Conservation (phyloP, 192 early-diverging fungal genomes). For the Coemansia sp. region DNA sequence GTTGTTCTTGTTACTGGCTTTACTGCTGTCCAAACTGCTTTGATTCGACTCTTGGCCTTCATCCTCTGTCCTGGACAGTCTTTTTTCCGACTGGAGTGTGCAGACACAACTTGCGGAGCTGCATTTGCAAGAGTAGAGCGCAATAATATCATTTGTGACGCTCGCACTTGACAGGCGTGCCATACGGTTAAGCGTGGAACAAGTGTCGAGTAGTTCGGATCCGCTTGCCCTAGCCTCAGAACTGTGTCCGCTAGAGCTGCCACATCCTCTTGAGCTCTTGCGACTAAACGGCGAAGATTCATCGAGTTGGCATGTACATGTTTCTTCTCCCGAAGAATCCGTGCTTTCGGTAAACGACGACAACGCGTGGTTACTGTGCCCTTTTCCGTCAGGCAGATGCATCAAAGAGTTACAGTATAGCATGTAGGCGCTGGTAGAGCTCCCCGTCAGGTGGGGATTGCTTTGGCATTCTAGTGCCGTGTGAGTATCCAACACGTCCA, state of each 20-base stretch:
- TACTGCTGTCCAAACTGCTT: background rate
- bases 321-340: background rate
- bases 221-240: background rate
- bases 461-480: background rate
- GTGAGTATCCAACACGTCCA: background rate
- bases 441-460: slow-evolving; percentile 3
- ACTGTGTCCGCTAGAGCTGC: background rate
- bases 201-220: too few species aligned
- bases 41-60: background rate
- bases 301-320: slow-evolving; percentile 1
- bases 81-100: background rate
- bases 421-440: background rate
- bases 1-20: slow-evolving; percentile 12
- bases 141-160: slow-evolving; percentile 31
- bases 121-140: slow-evolving; percentile 21
- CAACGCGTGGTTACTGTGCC: background rate
- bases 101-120: slow-evolving; percentile 7
- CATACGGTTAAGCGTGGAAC: background rate
- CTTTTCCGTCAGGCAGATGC: slow-evolving; percentile 7
- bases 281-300: slow-evolving; percentile 17
- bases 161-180: background rate
- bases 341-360: slow-evolving; percentile 2
- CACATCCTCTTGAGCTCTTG: slow-evolving; percentile 16
- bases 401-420: slow-evolving; percentile 15
- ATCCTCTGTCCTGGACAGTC: background rate